Percentiles rank a stretch among this genome's conserved stretches.
Evolutionary conservation across 305 asterid species (phyloP).

Genomic region (Solanum hybrid): DNA sequence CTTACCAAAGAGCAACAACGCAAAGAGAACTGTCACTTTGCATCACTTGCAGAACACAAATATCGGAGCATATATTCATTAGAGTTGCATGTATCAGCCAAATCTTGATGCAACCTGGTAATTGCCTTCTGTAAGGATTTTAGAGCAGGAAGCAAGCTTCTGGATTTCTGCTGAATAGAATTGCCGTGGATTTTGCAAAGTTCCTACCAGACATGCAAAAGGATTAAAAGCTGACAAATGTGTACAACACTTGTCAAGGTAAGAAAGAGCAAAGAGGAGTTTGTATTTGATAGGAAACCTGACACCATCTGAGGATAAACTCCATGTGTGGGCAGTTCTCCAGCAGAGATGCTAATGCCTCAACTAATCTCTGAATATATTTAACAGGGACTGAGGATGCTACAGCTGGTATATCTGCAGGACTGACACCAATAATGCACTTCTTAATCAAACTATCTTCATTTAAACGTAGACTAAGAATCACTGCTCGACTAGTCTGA

Average conservation of each 20-base stretch:
- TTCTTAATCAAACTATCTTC: constrained; percentile 81
- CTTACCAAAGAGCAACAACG: background rate
- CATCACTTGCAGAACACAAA: constrained; percentile 51
- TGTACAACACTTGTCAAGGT: background rate
- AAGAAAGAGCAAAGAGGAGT: background rate
- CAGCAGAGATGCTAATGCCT: constrained; percentile 76
- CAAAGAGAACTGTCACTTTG: constrained; percentile 17
- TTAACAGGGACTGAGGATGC: constrained; percentile 68
- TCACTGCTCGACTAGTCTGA: constrained; percentile 64
- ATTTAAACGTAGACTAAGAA: constrained; percentile 85
- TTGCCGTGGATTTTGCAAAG: constrained; percentile 68
- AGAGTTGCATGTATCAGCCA: constrained; percentile 84
- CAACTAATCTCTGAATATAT: constrained; percentile 77
- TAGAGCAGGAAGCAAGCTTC: constrained; percentile 75
- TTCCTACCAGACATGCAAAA: constrained; percentile 39
- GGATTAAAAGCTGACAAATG: background rate
- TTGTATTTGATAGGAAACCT: constrained; percentile 36
- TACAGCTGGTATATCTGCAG: constrained; percentile 72
- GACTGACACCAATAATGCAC: constrained; percentile 58
- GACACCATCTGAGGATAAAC: constrained; percentile 85
- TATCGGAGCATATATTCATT: constrained; percentile 82
- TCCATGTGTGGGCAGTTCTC: constrained; percentile 88
- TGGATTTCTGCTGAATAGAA: constrained; percentile 67
- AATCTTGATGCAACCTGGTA: constrained; percentile 76
- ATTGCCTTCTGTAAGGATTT: constrained; percentile 80